Evolutionary conservation across 2,329 filamentous ascomycete species (phyloP).

Genomic region (Lanzia echinophila): DNA sequence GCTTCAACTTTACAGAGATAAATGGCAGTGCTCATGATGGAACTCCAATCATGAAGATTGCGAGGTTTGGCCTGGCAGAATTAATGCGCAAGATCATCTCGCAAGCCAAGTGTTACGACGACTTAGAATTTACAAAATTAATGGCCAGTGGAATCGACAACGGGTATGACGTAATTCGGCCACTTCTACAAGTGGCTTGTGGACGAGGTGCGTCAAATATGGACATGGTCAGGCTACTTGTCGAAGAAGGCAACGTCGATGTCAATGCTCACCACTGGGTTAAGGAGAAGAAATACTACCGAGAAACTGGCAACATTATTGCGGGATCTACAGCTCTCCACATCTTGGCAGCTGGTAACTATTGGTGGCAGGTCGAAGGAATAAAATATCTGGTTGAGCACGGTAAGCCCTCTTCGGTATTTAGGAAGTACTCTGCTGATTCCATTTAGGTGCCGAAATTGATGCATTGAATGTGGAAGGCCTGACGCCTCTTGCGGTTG

Average conservation of each 20-base stretch:
- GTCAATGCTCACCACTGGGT: conserved; percentile 21
- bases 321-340: conserved; percentile 11
- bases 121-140: not conserved
- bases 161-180: not conserved
- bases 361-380: conserved; percentile 16
- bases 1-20: not conserved
- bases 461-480: conserved; percentile 14
- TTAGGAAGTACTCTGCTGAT: not conserved
- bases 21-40: not conserved
- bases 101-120: conserved; percentile 6
- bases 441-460: conserved; percentile 16
- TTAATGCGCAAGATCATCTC: conserved; percentile 6
- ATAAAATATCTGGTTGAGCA: conserved; percentile 20
- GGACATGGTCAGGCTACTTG: conserved; percentile 30
- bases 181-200: conserved; percentile 1
- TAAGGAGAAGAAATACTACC: not conserved
- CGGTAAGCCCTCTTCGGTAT: conserved; percentile 5
- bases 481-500: conserved; percentile 15
- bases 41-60: conserved; percentile 1
- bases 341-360: conserved; percentile 2
- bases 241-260: conserved; percentile 31
- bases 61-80: conserved; percentile 10
- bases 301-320: not conserved
- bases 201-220: conserved; percentile 29
- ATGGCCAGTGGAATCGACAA: accelerated